Conservation (phyloP, 1,284 basidiomycete species). For the Somion occarium region DNA sequence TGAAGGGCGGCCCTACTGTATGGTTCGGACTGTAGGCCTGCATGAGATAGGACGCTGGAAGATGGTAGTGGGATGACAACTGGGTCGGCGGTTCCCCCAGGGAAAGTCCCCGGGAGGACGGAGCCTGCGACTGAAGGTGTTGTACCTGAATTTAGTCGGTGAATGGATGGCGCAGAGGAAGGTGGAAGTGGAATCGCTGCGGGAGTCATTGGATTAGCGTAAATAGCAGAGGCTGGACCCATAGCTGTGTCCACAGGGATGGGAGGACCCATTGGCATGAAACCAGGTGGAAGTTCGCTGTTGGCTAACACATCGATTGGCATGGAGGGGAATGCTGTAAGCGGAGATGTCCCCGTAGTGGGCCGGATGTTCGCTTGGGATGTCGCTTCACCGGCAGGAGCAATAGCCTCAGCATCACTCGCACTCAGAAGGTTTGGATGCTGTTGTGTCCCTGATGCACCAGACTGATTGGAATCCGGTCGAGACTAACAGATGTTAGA, state of each 20-base stretch:
- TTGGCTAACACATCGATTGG: constrained; percentile 9
- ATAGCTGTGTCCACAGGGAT: constrained; percentile 14
- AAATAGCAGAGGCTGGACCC: neutral
- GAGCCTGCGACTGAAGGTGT: constrained; percentile 13
- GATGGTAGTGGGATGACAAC: constrained; percentile 13
- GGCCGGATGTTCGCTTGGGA: neutral
- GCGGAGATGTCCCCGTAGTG: constrained; percentile 15
- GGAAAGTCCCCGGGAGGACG: neutral
- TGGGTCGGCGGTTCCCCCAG: constrained; percentile 6
- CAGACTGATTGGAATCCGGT: constrained; percentile 17
- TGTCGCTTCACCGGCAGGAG: neutral
- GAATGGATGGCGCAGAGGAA: constrained; percentile 3
- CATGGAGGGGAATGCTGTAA: constrained; percentile 10
- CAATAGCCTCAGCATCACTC: constrained; percentile 18
- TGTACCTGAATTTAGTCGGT: constrained; percentile 5
- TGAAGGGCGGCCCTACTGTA: constrained; percentile 13
- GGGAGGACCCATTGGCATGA: constrained; percentile 25
- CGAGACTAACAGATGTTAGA: constrained; percentile 20
- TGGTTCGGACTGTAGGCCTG: constrained; percentile 6
- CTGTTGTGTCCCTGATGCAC: constrained; percentile 5
- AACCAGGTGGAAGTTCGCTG: constrained; percentile 27
- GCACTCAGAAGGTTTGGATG: constrained; percentile 20
- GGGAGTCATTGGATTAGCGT: neutral
- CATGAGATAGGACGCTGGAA: neutral
- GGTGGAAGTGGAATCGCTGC: constrained; percentile 8